phyloP scores from a whole-genome alignment of 1,284 basidiomycete genomes.

The Cutaneotrichosporon mucoides region DNA sequence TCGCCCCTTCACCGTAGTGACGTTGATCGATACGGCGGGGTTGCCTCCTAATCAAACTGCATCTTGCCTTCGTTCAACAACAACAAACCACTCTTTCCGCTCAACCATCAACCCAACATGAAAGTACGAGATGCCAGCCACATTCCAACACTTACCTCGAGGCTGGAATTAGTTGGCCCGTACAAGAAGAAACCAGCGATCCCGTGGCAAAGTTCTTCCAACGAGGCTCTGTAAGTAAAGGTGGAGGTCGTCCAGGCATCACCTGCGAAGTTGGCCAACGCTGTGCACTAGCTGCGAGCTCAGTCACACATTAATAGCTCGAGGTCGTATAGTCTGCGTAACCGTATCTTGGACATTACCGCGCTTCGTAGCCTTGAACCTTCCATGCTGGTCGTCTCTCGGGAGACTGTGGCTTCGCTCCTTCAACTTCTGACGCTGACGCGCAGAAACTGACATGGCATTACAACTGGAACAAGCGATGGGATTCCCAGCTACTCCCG shows the following conservation, averaged over 20 bases:
- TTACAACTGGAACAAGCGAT: slow-evolving; percentile 49
- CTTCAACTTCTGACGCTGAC: neutral
- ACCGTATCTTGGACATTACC: no score
- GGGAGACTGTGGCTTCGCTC: no score
- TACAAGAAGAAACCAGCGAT: slow-evolving; percentile 39
- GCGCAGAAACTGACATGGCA: slow-evolving; percentile 36
- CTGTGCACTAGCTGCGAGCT: no score
- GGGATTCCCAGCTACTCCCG: slow-evolving; percentile 27
- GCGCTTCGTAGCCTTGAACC: neutral
- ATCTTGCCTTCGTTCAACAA: no score
- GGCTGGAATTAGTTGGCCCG: slow-evolving; percentile 44
- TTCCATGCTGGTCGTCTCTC: neutral
- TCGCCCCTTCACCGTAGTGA: no score
- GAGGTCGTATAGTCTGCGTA: no score
- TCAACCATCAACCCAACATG: neutral
- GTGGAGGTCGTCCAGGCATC: neutral
- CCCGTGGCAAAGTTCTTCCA: slow-evolving; percentile 41
- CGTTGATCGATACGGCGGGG: no score
- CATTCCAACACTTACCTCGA: slow-evolving; percentile 1
- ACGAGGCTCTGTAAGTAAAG: slow-evolving; percentile 29
- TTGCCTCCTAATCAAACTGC: neutral
- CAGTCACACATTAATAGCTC: no score
- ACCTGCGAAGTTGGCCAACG: neutral
- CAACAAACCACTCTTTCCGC: no score
- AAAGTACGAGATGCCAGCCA: neutral